Conservation (phyloP, 2,329 filamentous ascomycete genomes). For the Colletotrichum truncatum region DNA sequence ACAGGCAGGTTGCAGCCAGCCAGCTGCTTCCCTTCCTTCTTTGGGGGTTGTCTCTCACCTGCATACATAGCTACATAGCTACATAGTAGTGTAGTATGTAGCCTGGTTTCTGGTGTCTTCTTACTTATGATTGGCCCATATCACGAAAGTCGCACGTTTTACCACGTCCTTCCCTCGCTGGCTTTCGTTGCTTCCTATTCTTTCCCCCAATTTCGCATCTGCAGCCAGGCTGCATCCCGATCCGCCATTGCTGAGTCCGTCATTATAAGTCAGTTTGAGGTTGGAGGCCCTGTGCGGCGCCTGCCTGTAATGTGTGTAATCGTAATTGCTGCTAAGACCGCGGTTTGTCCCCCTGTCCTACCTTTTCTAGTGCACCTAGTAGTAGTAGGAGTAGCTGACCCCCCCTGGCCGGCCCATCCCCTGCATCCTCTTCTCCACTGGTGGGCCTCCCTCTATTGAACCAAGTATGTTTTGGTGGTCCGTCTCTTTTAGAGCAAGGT, state of each 20-base stretch:
- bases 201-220: slow-evolving; percentile 10
- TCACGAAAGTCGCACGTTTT: slow-evolving; percentile 24
- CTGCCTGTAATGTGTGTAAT: neutral
- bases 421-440: neutral
- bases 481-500: slow-evolving; percentile 19
- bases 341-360: neutral
- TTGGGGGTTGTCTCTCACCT: neutral
- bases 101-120: no score
- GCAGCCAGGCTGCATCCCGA: neutral
- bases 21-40: neutral
- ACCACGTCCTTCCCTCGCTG: slow-evolving; percentile 8
- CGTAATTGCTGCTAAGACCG: no score
- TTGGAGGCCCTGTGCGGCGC: slow-evolving; percentile 9
- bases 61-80: slow-evolving; percentile 1
- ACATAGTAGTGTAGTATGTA: no score
- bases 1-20: no score
- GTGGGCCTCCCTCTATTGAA: neutral
- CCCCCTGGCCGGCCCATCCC: no score
- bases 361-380: neutral
- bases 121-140: neutral
- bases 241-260: neutral
- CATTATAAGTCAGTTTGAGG: neutral
- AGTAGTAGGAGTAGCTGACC: neutral
- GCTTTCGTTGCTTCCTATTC: neutral
- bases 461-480: slow-evolving; percentile 5